phyloP scores from a whole-genome alignment of 2,329 filamentous ascomycete genomes.

The Cadophora sp. region DNA sequence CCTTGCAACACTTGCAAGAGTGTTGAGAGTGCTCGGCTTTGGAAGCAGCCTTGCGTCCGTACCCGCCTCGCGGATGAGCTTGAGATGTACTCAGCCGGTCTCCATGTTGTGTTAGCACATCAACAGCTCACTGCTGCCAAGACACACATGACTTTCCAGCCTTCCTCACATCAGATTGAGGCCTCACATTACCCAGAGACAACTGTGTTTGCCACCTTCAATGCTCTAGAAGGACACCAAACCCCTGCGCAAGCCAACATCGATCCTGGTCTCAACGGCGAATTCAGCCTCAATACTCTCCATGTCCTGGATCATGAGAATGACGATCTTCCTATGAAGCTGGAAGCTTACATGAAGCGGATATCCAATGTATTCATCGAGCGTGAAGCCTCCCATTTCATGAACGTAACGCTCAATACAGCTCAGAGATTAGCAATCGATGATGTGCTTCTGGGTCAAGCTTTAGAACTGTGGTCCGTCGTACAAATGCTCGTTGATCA shows the following conservation, averaged over 20 bases:
- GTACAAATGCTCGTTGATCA: slow-evolving; percentile 68
- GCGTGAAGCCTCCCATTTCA: slow-evolving; percentile 65
- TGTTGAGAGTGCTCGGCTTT: slow-evolving; percentile 68
- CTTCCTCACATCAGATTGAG: slow-evolving; percentile 54
- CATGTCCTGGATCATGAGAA: slow-evolving; percentile 67
- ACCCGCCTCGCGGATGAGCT: slow-evolving; percentile 67
- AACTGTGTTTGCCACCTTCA: slow-evolving; percentile 44
- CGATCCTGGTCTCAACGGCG: slow-evolving; percentile 44
- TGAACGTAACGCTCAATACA: slow-evolving; percentile 62
- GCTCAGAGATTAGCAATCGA: slow-evolving; percentile 53
- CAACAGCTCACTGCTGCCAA: slow-evolving; percentile 64
- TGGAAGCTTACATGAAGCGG: slow-evolving; percentile 66
- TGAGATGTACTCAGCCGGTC: slow-evolving; percentile 67
- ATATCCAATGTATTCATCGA: slow-evolving; percentile 64
- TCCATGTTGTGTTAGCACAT: slow-evolving; percentile 68
- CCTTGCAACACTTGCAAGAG: slow-evolving; percentile 70
- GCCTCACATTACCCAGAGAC: slow-evolving; percentile 65
- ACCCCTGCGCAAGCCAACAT: slow-evolving; percentile 44
- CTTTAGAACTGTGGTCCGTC: slow-evolving; percentile 68
- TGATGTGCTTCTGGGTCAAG: slow-evolving; percentile 58
- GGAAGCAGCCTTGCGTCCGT: slow-evolving; percentile 68
- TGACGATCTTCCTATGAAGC: slow-evolving; percentile 64
- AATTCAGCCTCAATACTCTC: slow-evolving; percentile 41
- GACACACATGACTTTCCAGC: slow-evolving; percentile 55
- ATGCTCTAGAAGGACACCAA: slow-evolving; percentile 40